A percentile compares a stretch with the other conserved stretches of the same genome.
Conservation (phyloP, 2,329 filamentous ascomycete genomes). For the Fusarium illudens region DNA sequence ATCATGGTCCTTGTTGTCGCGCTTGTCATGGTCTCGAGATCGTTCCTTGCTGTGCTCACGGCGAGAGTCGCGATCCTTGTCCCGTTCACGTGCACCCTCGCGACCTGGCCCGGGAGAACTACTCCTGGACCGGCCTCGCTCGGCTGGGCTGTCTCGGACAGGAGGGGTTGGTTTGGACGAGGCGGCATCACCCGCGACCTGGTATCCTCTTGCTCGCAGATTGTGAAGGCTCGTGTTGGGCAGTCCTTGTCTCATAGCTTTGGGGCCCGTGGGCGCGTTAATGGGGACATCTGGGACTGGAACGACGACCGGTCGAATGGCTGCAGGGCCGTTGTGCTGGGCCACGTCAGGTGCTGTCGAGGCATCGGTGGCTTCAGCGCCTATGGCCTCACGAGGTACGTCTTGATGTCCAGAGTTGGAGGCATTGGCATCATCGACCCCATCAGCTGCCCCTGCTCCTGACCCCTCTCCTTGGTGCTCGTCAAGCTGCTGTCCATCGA, state of each 20-base stretch:
- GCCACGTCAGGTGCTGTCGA: conserved; percentile 33
- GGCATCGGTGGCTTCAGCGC: conserved; percentile 40
- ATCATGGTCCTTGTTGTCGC: conserved; percentile 37
- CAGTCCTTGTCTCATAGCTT: conserved; percentile 90
- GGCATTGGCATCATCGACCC: conserved; percentile 18
- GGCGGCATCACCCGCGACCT: conserved; percentile 52
- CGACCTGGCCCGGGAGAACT: conserved; percentile 50
- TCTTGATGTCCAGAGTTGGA: conserved; percentile 33
- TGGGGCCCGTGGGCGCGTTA: conserved; percentile 89
- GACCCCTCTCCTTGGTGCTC: conserved; percentile 46
- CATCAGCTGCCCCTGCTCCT: conserved; percentile 29
- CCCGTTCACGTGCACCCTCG: conserved; percentile 45
- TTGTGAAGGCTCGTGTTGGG: conserved; percentile 82
- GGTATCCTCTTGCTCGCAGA: conserved; percentile 63
- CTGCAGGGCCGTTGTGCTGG: conserved; percentile 35
- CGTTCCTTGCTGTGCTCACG: conserved; percentile 50
- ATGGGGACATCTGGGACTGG: conserved; percentile 58
- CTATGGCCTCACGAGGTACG: conserved; percentile 44
- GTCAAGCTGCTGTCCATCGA: conserved; percentile 47
- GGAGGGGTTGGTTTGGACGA: conserved; percentile 33
- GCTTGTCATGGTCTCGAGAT: conserved; percentile 37
- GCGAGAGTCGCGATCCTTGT: conserved; percentile 46
- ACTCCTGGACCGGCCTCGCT: conserved; percentile 54
- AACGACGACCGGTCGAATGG: conserved; percentile 46
- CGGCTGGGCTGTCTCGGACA: conserved; percentile 30